Evolutionary conservation across 805 yeast species (phyloP), one percentile per base, ranked within the genome.

Genomic region (Candida boleticola): DNA sequence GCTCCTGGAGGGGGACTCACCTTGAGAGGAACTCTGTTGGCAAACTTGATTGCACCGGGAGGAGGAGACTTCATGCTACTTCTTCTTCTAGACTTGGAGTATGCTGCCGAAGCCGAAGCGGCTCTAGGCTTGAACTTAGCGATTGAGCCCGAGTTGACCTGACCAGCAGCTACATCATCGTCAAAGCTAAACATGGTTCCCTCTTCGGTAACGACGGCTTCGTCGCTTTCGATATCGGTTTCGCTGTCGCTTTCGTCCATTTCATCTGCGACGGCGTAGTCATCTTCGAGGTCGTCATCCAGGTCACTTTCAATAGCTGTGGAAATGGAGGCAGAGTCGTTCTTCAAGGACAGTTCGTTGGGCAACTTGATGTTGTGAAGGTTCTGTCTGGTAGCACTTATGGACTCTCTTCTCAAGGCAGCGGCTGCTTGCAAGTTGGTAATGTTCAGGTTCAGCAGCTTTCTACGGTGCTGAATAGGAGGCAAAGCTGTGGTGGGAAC

Each of bases 351-450:
- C 27, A 7, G 27, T 23, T 65, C 73, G 30, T 57, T 51, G 45
- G 83, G 83, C 11, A 77, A 54, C 44, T 65, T 72, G 19, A 73
- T 51, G 48, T 64, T 66, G 57, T 77, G 82, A 40, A 67, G 55
- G 49, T 73, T 78, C 14, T 66, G 57, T 30, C 59, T 58, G 22
- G 69, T 58, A 51, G 68, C 72, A 17, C 81, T 73, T 29, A 79
- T 79, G 11, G 80, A 74, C 52, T 76, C 80, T 46, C 83, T 63
- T 50, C 82, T 60, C 14, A 37, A 19, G 16, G 45, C 39, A 30
- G 43, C 21, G 4, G 43, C 31, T 14, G 30, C 44, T 31, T 34
- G 37, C 13, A 33, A 29, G 39, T 31, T 39, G 18, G 42, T 38
- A 54, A 43, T 16, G 63, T 63, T 41, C 47, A 59, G 35, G 49